Conservation (phyloP, 345 rosid species). For the Heritiera littoralis region DNA sequence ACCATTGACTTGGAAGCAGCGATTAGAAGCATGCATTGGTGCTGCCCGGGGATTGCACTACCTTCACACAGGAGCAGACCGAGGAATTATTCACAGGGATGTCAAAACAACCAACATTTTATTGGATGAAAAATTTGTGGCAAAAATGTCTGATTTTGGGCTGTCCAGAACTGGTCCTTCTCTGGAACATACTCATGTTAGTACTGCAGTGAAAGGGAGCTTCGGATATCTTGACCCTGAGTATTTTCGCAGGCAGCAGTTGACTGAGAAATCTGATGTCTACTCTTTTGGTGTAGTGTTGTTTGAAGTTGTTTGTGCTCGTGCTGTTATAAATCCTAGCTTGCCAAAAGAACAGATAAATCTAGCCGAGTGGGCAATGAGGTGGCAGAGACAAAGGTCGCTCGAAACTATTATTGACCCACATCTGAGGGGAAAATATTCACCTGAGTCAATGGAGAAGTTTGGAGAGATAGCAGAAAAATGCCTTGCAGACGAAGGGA, state of each 20-base stretch:
- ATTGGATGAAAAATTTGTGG: constrained; percentile 73
- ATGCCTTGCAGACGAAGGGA: constrained; percentile 83
- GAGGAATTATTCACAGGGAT: constrained; percentile 87
- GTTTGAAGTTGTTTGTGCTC: constrained; percentile 83
- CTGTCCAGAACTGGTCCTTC: constrained; percentile 87
- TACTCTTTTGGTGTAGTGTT: constrained; percentile 87
- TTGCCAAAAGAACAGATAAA: constrained; percentile 93
- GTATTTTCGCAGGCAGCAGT: constrained; percentile 76
- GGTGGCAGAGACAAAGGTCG: constrained; percentile 69
- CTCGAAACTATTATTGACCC: constrained; percentile 71
- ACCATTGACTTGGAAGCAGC: constrained; percentile 79
- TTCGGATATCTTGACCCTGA: constrained; percentile 93
- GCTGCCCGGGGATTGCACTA: constrained; percentile 89
- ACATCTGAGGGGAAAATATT: constrained; percentile 47
- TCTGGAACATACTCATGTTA: constrained; percentile 85
- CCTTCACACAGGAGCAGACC: constrained; percentile 88
- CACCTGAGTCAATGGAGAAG: constrained; percentile 71
- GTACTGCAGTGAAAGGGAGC: constrained; percentile 95
- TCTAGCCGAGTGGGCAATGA: constrained; percentile 90
- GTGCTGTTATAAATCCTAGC: constrained; percentile 86
- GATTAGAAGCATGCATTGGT: constrained; percentile 79
- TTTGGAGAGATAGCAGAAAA: constrained; percentile 91
- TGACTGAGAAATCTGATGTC: constrained; percentile 90
- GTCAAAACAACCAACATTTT: constrained; percentile 88
- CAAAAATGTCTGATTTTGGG: constrained; percentile 92